A percentile compares a stretch with the other conserved stretches of the same genome.
Evolutionary conservation across 306 rosid species (phyloP).

Genomic region (Gleditsia sinensis): DNA sequence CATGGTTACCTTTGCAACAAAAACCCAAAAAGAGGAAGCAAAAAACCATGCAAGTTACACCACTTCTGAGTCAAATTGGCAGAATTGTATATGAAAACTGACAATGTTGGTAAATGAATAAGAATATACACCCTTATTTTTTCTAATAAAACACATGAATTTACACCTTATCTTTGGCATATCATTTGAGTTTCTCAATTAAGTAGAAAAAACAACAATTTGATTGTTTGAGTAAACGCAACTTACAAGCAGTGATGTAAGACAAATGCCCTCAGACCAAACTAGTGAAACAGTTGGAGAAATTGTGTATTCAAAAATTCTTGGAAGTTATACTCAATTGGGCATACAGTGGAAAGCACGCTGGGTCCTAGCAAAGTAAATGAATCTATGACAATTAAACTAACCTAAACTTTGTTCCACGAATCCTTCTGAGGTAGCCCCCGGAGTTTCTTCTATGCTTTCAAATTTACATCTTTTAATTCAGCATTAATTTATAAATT

Average conservation of each 20-base stretch:
- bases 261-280: conserved; percentile 3
- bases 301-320: not conserved
- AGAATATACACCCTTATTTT: not conserved
- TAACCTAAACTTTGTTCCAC: conserved; percentile 48
- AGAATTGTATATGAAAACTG: conserved; percentile 9
- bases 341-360: not conserved
- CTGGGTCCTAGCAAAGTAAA: not conserved
- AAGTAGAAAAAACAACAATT: not conserved
- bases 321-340: not conserved
- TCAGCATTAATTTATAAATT: conserved; percentile 45
- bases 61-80: conserved; percentile 9
- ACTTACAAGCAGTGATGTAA: conserved; percentile 4
- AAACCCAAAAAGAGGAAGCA: not conserved
- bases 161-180: not conserved
- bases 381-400: conserved; percentile 21
- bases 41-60: not conserved
- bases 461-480: conserved; percentile 61
- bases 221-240: not conserved
- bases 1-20: conserved; percentile 49
- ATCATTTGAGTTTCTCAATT: not conserved
- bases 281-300: conserved; percentile 12
- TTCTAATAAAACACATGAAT: not conserved
- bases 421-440: conserved; percentile 44
- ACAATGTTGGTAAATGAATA: not conserved
- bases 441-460: conserved; percentile 44